Evolutionary conservation across 192 early-diverging fungal genomes (phyloP).

Genomic region (Podila horticola): DNA sequence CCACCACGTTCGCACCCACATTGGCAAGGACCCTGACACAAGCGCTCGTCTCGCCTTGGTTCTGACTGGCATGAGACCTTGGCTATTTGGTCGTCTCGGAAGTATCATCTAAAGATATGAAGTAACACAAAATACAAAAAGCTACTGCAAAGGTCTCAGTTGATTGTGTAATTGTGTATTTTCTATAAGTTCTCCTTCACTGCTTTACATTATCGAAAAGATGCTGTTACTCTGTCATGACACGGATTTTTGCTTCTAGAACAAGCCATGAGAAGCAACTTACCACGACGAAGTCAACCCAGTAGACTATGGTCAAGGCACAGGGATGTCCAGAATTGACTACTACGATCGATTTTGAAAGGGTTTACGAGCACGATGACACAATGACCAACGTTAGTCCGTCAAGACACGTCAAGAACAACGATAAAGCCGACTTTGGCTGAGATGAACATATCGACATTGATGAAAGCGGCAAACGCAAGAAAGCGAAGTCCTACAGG

Average conservation of each 20-base stretch:
- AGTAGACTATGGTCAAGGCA: neutral
- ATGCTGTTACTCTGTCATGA: too few relatives aligned
- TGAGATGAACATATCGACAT: neutral
- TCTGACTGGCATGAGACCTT: conserved; percentile 36
- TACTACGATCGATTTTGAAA: neutral
- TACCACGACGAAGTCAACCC: too few relatives aligned
- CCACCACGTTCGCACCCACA: conserved; percentile 55
- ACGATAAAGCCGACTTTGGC: conserved; percentile 1
- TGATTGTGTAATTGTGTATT: too few relatives aligned
- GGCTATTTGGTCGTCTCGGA: conserved; percentile 34
- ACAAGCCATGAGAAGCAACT: too few relatives aligned
- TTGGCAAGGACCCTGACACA: conserved; percentile 59
- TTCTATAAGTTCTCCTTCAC: too few relatives aligned
- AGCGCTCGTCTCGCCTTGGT: conserved; percentile 25
- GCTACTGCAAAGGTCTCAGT: too few relatives aligned
- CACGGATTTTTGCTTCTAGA: too few relatives aligned
- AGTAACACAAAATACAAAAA: too few relatives aligned
- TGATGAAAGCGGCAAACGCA: neutral
- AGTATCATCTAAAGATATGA: conserved; percentile 25
- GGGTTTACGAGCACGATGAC: neutral
- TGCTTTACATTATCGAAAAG: too few relatives aligned
- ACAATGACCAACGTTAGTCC: neutral
- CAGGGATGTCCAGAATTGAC: neutral
- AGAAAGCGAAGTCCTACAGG: conserved; percentile 17
- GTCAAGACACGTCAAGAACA: neutral